Percentiles rank a stretch among this genome's conserved stretches.
phyloP scores from a whole-genome alignment of 192 early-diverging fungal species.

The Backusella morwellensis region DNA sequence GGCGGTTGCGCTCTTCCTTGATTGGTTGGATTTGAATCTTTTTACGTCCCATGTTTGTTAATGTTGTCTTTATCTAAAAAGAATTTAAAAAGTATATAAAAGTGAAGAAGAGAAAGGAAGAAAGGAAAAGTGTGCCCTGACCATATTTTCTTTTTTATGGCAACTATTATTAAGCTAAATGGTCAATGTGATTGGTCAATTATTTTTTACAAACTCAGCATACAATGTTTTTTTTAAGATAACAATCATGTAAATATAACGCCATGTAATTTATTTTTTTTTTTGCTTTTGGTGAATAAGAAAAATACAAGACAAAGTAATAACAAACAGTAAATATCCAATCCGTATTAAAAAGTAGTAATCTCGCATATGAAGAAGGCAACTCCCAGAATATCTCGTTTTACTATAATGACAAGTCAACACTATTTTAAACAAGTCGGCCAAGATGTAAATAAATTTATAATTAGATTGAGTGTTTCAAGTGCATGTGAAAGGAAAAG shows the following conservation, averaged over 20 bases:
- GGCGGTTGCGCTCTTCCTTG: constrained; percentile 87
- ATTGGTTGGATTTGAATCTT: constrained; percentile 94
- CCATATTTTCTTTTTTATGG: background rate
- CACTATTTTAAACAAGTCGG: constrained; percentile 4
- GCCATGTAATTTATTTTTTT: background rate
- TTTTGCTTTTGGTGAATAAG: background rate
- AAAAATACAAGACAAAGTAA: background rate
- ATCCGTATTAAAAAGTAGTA: background rate
- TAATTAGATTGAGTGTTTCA: background rate
- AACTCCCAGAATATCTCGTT: background rate
- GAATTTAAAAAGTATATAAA: background rate
- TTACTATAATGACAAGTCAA: background rate
- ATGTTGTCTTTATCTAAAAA: background rate
- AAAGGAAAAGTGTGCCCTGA: background rate
- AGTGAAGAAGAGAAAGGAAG: background rate
- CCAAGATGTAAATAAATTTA: background rate
- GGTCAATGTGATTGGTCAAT: background rate
- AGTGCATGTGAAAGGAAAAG: background rate
- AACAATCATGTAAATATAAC: background rate
- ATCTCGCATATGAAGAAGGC: background rate
- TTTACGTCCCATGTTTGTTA: constrained; percentile 73
- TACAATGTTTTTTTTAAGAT: background rate
- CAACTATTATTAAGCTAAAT: background rate
- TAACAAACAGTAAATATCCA: background rate
- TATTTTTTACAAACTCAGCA: background rate